phyloP scores from a whole-genome alignment of 1,284 basidiomycete genomes.

The Moesziomyces aphidis region DNA sequence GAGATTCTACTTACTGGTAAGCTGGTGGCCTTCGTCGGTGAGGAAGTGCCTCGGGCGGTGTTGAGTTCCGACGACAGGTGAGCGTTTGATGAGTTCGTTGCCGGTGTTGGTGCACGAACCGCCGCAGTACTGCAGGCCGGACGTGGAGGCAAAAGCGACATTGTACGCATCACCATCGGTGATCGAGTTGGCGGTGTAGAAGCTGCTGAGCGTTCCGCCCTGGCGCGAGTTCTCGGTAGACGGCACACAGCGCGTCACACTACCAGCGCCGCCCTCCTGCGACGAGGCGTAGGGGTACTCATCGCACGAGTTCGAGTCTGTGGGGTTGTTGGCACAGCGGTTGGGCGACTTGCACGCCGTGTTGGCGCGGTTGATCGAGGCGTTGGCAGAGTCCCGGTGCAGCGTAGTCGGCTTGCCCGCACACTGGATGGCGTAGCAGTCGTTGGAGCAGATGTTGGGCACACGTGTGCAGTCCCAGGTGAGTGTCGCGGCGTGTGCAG shows the following conservation, averaged over 20 bases:
- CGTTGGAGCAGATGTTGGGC: slow-evolving; percentile 59
- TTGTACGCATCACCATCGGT: slow-evolving; percentile 46
- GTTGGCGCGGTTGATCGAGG: slow-evolving; percentile 34
- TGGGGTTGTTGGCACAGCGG: slow-evolving; percentile 39
- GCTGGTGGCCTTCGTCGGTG: slow-evolving; percentile 40
- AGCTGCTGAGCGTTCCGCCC: slow-evolving; percentile 42
- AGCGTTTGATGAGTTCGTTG: slow-evolving; percentile 39
- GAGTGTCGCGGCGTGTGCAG: slow-evolving; percentile 25
- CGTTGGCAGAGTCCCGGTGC: slow-evolving; percentile 47
- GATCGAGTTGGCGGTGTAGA: slow-evolving; percentile 43
- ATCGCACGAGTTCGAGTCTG: slow-evolving; percentile 49
- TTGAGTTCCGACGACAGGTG: slow-evolving; percentile 14
- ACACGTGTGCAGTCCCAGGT: slow-evolving; percentile 55
- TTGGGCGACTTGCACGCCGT: slow-evolving; percentile 55
- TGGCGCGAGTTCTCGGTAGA: slow-evolving; percentile 49
- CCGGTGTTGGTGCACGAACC: slow-evolving; percentile 46
- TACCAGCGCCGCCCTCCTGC: slow-evolving; percentile 46
- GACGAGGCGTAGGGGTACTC: slow-evolving; percentile 56
- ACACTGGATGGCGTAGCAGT: slow-evolving; percentile 54
- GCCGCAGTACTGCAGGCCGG: slow-evolving; percentile 44
- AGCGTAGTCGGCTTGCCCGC: slow-evolving; percentile 46
- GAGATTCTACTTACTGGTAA: slow-evolving; percentile 35
- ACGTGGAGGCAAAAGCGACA: slow-evolving; percentile 38
- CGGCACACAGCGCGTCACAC: slow-evolving; percentile 52
- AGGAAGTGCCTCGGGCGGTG: slow-evolving; percentile 24